Percentiles rank a stretch among this genome's conserved stretches.
phyloP scores from a whole-genome alignment of 2,329 filamentous ascomycete species.

The Macroventuria anomochaeta region DNA sequence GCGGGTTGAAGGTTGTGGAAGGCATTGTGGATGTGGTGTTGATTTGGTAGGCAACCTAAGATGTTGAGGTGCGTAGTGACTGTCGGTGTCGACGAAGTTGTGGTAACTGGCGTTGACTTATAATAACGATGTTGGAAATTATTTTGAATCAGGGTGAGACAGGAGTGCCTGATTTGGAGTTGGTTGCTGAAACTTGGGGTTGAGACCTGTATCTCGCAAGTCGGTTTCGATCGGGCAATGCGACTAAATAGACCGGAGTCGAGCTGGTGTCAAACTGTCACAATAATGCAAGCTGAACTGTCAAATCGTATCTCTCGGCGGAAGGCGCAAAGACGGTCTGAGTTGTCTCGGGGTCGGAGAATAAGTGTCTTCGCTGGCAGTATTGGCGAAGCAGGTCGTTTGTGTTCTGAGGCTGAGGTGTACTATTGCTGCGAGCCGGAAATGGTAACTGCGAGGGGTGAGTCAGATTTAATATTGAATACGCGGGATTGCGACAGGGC shows the following conservation, averaged over 20 bases:
- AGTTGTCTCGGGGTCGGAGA: conserved; percentile 42
- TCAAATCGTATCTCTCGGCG: conserved; percentile 19
- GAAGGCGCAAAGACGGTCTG: conserved; percentile 33
- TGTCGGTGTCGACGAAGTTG: neutral
- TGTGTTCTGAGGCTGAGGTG: conserved; percentile 32
- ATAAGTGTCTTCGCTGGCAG: conserved; percentile 39
- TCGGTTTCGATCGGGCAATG: conserved; percentile 19
- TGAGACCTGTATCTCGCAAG: conserved; percentile 3
- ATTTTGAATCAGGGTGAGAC: neutral
- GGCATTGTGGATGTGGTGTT: conserved; percentile 33
- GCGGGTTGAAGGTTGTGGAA: conserved; percentile 41
- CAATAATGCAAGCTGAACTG: conserved; percentile 29
- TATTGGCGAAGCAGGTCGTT: conserved; percentile 34
- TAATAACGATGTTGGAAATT: neutral
- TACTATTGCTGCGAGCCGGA: conserved; percentile 26
- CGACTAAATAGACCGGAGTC: conserved; percentile 28
- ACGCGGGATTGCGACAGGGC: conserved; percentile 31
- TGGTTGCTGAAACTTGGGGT: conserved; percentile 2
- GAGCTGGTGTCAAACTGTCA: conserved; percentile 1
- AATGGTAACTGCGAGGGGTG: conserved; percentile 35
- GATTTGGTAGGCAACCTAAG: no score
- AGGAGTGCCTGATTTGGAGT: neutral
- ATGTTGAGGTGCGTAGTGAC: neutral
- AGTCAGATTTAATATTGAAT: conserved; percentile 48
- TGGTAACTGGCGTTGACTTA: neutral